These are phyloP conservation scores for Colletotrichum sp. DNA, from an alignment of 2,329 filamentous ascomycete genomes.

Conservation along the genomic window DNA sequence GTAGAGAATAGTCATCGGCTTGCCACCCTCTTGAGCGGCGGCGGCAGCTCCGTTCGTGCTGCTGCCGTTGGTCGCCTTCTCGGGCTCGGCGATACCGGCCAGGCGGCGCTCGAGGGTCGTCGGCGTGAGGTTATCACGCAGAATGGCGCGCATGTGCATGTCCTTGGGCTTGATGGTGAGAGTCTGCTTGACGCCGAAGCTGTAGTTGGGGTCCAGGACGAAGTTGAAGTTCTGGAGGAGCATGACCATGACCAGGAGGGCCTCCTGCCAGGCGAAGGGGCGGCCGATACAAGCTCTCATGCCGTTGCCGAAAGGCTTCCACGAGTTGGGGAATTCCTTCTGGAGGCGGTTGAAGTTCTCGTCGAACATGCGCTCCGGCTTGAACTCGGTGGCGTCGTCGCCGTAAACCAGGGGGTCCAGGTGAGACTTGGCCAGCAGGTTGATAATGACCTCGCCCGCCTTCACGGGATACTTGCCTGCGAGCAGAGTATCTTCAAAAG, in stretches of 20 bases:
- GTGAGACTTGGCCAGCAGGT: conserved; percentile 54
- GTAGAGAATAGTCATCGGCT: conserved; percentile 65
- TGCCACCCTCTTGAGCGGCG: conserved; percentile 23
- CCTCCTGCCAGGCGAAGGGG: conserved; percentile 60
- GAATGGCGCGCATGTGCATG: conserved; percentile 61
- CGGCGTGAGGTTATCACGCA: conserved; percentile 48
- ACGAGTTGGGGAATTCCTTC: conserved; percentile 35
- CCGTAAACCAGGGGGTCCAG: conserved; percentile 62
- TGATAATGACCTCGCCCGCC: conserved; percentile 46
- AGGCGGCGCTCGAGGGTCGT: conserved; percentile 51
- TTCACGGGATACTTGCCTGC: conserved; percentile 58
- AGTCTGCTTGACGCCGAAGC: conserved; percentile 56
- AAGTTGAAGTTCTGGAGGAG: conserved; percentile 74
- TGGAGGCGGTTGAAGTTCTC: conserved; percentile 47
- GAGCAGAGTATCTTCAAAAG: conserved; percentile 47
- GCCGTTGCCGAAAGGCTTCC: conserved; percentile 62
- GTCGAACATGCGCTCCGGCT: conserved; percentile 67
- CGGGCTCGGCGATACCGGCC: conserved; percentile 30
- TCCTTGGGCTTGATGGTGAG: conserved; percentile 67
- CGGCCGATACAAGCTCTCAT: conserved; percentile 58
- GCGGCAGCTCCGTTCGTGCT: background rate
- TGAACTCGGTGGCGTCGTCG: conserved; percentile 61
- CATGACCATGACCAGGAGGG: conserved; percentile 52
- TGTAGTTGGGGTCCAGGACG: conserved; percentile 60
- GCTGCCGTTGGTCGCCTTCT: background rate